Conservation (phyloP, 441 rosid species). For the Isatis lusitanica region DNA sequence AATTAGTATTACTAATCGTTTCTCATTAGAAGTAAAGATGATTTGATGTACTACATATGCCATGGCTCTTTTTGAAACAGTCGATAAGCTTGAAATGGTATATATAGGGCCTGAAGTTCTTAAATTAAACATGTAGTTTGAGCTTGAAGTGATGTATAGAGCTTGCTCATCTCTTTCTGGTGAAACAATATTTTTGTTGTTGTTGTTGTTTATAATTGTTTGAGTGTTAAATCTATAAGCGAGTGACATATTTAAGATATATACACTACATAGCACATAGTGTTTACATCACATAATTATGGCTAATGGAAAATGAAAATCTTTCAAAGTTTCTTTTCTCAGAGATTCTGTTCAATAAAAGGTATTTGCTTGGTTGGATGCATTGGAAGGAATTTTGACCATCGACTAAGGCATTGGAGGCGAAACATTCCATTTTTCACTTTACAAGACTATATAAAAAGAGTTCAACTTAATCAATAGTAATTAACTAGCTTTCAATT, state of each 20-base stretch:
- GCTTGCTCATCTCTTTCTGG: not conserved
- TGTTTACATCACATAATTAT: not conserved
- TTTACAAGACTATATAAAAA: conserved; percentile 7
- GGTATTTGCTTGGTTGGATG: conserved; percentile 7
- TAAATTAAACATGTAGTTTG: too few relatives aligned
- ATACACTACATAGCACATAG: too few relatives aligned
- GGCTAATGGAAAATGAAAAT: not conserved
- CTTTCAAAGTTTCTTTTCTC: not conserved
- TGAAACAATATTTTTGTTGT: not conserved
- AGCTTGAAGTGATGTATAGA: too few relatives aligned
- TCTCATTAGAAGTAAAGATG: not conserved
- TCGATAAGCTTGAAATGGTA: not conserved
- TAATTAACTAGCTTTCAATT: conserved; percentile 11
- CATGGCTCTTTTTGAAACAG: not conserved
- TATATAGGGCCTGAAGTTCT: not conserved
- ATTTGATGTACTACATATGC: not conserved
- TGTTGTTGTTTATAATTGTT: too few relatives aligned
- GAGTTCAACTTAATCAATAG: not conserved
- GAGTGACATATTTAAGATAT: too few relatives aligned
- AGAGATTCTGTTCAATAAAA: not conserved
- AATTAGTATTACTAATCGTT: not conserved
- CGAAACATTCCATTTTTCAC: conserved; percentile 8
- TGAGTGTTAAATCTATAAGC: too few relatives aligned
- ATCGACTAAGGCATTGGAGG: conserved; percentile 22
- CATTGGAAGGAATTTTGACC: conserved; percentile 21